Conservation (phyloP, 164 flowering plant genomes). For the Cinnamomum chago region DNA sequence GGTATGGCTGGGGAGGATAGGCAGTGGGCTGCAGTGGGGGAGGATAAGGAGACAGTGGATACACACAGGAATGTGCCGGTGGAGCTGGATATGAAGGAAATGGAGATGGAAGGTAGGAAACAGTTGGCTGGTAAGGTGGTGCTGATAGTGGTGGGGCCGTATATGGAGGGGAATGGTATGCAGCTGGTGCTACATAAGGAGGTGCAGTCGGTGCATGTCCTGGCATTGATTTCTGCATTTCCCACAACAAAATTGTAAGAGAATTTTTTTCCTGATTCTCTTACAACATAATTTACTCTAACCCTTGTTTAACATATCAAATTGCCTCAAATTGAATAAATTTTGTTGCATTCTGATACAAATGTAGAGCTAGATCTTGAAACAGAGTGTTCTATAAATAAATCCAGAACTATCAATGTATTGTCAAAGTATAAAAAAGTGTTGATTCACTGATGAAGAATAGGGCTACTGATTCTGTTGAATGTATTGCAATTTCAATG, state of each 20-base stretch:
- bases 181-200: constrained; percentile 30
- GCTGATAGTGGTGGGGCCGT: constrained; percentile 27
- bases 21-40: constrained; percentile 16
- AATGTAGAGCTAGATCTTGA: not conserved
- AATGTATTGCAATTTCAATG: too few relatives aligned
- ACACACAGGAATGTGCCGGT: constrained; percentile 16
- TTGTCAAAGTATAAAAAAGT: too few relatives aligned
- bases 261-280: too few relatives aligned
- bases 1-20: constrained; percentile 55
- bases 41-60: constrained; percentile 36
- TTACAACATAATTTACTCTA: not conserved
- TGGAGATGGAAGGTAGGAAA: constrained; percentile 24
- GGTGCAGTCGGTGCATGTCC: constrained; percentile 55
- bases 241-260: not conserved
- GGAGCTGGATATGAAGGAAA: constrained; percentile 12
- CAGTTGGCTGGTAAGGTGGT: constrained; percentile 9
- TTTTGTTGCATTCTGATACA: not conserved
- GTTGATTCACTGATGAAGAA: too few relatives aligned
- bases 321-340: not conserved
- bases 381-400: not conserved
- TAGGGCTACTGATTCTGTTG: too few relatives aligned
- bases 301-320: not conserved
- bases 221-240: constrained; percentile 42
- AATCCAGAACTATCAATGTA: not conserved
- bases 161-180: constrained; percentile 29